Evolutionary conservation across 2,329 filamentous ascomycete species (phyloP).

Genomic region (Pseudogymnoascus sp.): DNA sequence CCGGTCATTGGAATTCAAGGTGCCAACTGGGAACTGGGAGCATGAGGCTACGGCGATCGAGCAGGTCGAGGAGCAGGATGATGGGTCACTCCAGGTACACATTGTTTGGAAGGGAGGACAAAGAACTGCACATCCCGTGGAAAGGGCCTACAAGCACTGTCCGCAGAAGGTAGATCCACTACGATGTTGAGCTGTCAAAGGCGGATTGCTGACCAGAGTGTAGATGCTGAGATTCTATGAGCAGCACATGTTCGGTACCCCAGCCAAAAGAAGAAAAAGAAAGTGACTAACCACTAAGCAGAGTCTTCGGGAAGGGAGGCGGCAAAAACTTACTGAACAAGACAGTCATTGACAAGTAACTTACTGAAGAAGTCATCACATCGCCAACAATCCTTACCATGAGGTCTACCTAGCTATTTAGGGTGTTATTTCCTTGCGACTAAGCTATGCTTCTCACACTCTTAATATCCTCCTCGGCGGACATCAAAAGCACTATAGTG

Average conservation of each 20-base stretch:
- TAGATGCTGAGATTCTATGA: conserved; percentile 43
- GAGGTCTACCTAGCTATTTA: background rate
- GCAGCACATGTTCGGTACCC: conserved; percentile 33
- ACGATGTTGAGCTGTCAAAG: background rate
- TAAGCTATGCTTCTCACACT: background rate
- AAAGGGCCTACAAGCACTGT: conserved; percentile 63
- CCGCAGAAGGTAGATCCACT: conserved; percentile 57
- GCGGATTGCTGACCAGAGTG: background rate
- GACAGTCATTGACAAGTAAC: background rate
- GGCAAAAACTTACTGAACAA: background rate
- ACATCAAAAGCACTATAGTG: background rate
- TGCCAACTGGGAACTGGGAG: conserved; percentile 69
- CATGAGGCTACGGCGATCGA: conserved; percentile 62
- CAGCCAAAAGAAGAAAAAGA: conserved; percentile 4
- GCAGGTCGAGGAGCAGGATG: conserved; percentile 55
- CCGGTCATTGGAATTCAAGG: conserved; percentile 46
- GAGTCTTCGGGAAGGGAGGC: conserved; percentile 20
- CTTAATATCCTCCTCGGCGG: background rate
- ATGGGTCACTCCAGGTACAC: conserved; percentile 55
- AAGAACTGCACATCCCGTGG: conserved; percentile 65
- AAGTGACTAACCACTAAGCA: conserved; percentile 14
- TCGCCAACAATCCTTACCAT: background rate
- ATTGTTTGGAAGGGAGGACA: conserved; percentile 64
- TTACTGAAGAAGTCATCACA: background rate
- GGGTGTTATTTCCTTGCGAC: background rate